Base-by-base conservation (phyloP, 2,329 filamentous ascomycete species). In the Dactylella cylindrospora region DNA sequence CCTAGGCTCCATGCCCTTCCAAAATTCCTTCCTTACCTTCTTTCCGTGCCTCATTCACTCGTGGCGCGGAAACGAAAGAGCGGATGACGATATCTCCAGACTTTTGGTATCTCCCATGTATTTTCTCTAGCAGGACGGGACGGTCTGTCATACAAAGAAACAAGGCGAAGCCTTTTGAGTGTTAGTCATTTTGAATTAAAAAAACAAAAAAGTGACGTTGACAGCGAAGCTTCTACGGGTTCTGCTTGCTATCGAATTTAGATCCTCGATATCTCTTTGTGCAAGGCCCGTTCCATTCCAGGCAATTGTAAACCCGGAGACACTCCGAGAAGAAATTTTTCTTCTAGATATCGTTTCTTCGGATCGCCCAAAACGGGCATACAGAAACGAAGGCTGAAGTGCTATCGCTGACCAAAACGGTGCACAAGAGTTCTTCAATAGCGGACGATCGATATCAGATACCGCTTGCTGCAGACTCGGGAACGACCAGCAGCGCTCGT, bases 1-100 rank as follows among this genome's bases (percentile, higher is more conserved):
- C 55, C 47, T 28, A n/a, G 35, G 36, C 39, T 49, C 45, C 36
- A 29, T 61, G 40, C 31, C 40, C 25, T 47, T 44, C 23, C 29
- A 39, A 28, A 38, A 9, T 31, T 22, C 15, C 38, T 62, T 28
- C 43, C 44, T 36, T 23, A 50, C 44, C 50, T 54, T 40, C 49
- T 62, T 59, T 54, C 57, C 57, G 57, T 62, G 57, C 57, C 57
- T 62, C 57, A 62, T 54, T 40, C 45, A 45, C 49, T 62, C 49
- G 57, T 62, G 57, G 57, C 57, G 57, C 57, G 57, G 57, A 53
- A 62, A 49, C 53, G 41, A 61, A 49, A 46, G 57, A 44, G 43
- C 43, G 31, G 49, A 62, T 62, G 57, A 62, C 57, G 57, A 62
- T 62, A 62, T 62, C 28, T 38, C 35, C 38, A 54, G 50, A 35